These are phyloP conservation scores for Colletotrichum sp. DNA, from an alignment of 2,329 filamentous ascomycete genomes.

Conservation along the genomic window DNA sequence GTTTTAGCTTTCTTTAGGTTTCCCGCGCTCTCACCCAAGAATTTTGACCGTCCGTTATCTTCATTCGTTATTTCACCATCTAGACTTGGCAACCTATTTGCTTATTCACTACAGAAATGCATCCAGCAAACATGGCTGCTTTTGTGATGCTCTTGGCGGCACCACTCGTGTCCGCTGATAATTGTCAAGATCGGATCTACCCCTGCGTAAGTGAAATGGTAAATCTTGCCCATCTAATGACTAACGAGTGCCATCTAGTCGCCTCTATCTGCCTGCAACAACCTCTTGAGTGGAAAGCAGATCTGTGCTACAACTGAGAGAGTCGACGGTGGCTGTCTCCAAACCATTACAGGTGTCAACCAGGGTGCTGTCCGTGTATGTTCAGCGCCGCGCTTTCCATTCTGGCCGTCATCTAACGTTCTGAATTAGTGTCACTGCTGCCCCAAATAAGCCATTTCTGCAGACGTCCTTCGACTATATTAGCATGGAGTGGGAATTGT, in stretches of 20 bases:
- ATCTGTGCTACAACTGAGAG: not conserved
- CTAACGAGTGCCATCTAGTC: not conserved
- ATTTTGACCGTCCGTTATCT: not conserved
- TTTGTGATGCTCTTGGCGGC: not conserved
- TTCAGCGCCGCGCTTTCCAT: too few relatives aligned
- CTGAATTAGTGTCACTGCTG: not conserved
- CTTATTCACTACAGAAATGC: not conserved
- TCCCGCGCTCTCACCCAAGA: fast-evolving
- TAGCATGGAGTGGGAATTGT: not conserved
- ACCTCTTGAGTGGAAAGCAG: not conserved
- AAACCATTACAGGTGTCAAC: not conserved
- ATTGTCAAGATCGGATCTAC: not conserved
- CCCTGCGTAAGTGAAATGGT: not conserved
- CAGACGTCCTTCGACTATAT: not conserved
- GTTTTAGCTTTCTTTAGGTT: not conserved
- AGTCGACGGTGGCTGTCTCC: not conserved
- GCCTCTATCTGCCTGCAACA: not conserved
- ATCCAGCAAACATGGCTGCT: not conserved
- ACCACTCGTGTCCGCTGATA: not conserved
- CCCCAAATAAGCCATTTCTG: not conserved
- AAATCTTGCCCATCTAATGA: not conserved
- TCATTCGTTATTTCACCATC: not conserved
- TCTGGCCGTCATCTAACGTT: not conserved
- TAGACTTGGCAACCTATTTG: not conserved
- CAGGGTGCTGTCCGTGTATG: not conserved